These are phyloP conservation scores for Melampsora medusae DNA, from an alignment of 1,284 basidiomycete genomes.

Conservation along the genomic window DNA sequence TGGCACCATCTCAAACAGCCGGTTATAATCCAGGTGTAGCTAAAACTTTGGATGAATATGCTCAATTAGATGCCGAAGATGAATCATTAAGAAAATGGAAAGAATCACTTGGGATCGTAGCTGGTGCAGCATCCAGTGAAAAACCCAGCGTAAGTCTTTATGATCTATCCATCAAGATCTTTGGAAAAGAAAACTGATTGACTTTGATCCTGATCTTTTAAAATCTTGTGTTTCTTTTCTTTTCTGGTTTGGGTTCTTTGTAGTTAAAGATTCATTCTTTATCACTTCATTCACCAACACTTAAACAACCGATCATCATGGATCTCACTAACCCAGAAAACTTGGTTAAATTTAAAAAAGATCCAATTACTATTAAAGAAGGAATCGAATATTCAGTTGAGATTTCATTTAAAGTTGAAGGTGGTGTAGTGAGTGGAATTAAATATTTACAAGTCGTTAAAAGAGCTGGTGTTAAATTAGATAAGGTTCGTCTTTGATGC, in stretches of 20 bases:
- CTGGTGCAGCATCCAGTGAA: slow-evolving; percentile 58
- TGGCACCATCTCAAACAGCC: slow-evolving; percentile 51
- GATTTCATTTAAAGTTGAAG: slow-evolving; percentile 75
- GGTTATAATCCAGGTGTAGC: slow-evolving; percentile 55
- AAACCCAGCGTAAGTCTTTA: slow-evolving; percentile 52
- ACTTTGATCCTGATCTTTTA: too few relatives aligned
- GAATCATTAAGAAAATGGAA: slow-evolving; percentile 81
- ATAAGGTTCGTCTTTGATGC: slow-evolving; percentile 40
- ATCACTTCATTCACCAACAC: slow-evolving; percentile 58
- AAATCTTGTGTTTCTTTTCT: too few relatives aligned
- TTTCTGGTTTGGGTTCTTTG: neutral
- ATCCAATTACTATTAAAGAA: slow-evolving; percentile 64
- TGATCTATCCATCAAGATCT: neutral
- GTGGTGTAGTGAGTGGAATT: slow-evolving; percentile 78
- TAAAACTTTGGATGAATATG: slow-evolving; percentile 61
- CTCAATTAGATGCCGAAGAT: slow-evolving; percentile 72
- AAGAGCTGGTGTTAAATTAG: slow-evolving; percentile 62
- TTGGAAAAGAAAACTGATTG: neutral
- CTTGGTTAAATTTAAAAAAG: slow-evolving; percentile 59
- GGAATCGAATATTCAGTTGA: slow-evolving; percentile 72
- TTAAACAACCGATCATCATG: slow-evolving; percentile 57
- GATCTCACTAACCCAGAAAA: slow-evolving; percentile 57
- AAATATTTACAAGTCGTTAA: slow-evolving; percentile 76
- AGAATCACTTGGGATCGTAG: slow-evolving; percentile 76
- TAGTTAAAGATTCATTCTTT: slow-evolving; percentile 50